A percentile compares a stretch with the other conserved stretches of the same genome.
Conservation (phyloP, 164 flowering plant genomes). For the Sextonia rubra region DNA sequence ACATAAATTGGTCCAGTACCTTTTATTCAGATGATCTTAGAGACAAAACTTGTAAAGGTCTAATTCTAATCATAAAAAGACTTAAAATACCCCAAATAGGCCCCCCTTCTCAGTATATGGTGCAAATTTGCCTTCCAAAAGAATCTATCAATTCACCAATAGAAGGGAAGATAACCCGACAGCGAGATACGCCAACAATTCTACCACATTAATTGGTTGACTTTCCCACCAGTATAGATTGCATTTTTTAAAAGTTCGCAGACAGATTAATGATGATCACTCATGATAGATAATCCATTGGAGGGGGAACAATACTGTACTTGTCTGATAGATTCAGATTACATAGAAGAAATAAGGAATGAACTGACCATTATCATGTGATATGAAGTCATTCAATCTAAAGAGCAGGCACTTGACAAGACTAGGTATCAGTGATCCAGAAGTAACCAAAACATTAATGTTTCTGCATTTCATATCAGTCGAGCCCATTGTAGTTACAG, state of each 20-base stretch:
- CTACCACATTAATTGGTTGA: not conserved
- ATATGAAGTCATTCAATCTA: constrained; percentile 55
- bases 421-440: constrained; percentile 89
- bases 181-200: no score
- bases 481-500: constrained; percentile 15
- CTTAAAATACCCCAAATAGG: no score
- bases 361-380: constrained; percentile 61
- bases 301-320: not conserved
- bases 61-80: no score
- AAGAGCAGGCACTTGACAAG: constrained; percentile 89
- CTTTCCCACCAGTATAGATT: not conserved
- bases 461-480: constrained; percentile 26
- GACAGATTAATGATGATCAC: not conserved
- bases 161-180: no score
- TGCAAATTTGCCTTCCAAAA: no score
- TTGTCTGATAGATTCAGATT: not conserved
- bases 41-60: no score
- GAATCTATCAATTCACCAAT: no score
- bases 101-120: no score
- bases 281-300: not conserved
- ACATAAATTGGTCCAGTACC: no score
- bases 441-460: constrained; percentile 78
- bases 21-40: no score
- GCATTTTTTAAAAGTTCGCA: not conserved
- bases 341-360: not conserved